Evolutionary conservation across 306 rosid genomes (phyloP), one percentile per base, ranked within the genome.

Genomic region (Astragalus glycyphyllos): DNA sequence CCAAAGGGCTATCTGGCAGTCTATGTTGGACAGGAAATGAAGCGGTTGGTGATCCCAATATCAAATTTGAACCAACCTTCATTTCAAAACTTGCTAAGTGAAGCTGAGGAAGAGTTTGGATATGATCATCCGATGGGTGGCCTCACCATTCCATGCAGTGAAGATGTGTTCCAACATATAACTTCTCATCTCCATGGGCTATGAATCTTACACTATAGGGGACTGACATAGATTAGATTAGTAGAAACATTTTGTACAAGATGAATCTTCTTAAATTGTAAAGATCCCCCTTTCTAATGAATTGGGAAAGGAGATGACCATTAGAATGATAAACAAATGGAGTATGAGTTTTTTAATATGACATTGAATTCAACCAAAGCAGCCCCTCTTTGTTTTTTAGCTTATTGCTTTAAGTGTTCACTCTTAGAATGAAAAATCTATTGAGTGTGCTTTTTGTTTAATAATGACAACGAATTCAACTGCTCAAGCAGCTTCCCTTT

Each of bases 141-240:
- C 57, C 31, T 50, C 72, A 79, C 84, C 16, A 76, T 79, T 62
- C 80, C 82, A 41, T 83, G 80, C 64, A 37, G 40, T 6, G 79
- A 79, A 68, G 49, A 44, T 53, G 65, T 9, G 7, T 75, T 66
- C 68, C 74, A 16, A 12, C 23, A 64, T 0, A n/a, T 69, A 37
- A 63, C 63, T 49, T 78, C 82, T 67, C 2, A 8, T 26, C n/a
- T 65, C n/a, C 45, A 42, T 11, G 53, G 37, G 8, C 14, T 23
- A 55, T 55, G 14, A 55, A 26, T 55, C 61, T 55, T 8, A 11
- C 4, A 23, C 16, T 11, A 7, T 10, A 53, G 34, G 13, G 46
- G 2, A 12, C 41, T 44, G 13, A 45, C 37, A 64, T 64, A 26
- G 8, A 45, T 64, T 64, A 17, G 44, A 40, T 7, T 41, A 26